Percentiles rank a stretch among this genome's conserved stretches.
These are phyloP conservation scores for Pterocarpus macrocarpus DNA, from an alignment of 306 rosid species.

Conservation along the genomic window DNA sequence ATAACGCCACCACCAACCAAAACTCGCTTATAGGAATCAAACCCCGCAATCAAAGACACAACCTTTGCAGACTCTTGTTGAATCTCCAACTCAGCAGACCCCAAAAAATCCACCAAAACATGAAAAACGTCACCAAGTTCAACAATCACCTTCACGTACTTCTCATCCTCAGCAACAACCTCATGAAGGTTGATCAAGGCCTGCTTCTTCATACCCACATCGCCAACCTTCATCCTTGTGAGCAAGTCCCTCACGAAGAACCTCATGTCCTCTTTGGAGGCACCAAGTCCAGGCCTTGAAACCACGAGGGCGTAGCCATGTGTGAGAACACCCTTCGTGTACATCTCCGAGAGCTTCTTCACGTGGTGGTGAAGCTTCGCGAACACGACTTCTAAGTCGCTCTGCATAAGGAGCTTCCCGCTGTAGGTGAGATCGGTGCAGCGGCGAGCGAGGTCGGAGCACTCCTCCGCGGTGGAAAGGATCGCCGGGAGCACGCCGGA, in stretches of 20 bases:
- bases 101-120: constrained; percentile 63
- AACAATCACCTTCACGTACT: constrained; percentile 67
- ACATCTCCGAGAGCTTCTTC: constrained; percentile 62
- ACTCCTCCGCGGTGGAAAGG: constrained; percentile 59
- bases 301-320: constrained; percentile 75
- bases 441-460: constrained; percentile 74
- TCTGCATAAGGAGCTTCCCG: constrained; percentile 96
- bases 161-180: constrained; percentile 70
- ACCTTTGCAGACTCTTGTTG: constrained; percentile 69
- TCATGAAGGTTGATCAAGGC: constrained; percentile 65
- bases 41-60: constrained; percentile 64
- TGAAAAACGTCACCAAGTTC: constrained; percentile 67
- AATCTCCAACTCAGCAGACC: constrained; percentile 67
- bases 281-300: constrained; percentile 72
- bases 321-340: constrained; percentile 58
- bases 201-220: constrained; percentile 70
- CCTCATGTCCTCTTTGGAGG: constrained; percentile 84
- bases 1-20: constrained; percentile 68
- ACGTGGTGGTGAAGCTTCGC: constrained; percentile 67
- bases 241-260: constrained; percentile 79
- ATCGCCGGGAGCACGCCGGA: constrained; percentile 51
- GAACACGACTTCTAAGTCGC: constrained; percentile 76
- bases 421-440: constrained; percentile 81
- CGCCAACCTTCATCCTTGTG: constrained; percentile 84
- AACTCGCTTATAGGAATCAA: constrained; percentile 61